Conservation (phyloP, 2,329 filamentous ascomycete species). For the Nemania sp. region DNA sequence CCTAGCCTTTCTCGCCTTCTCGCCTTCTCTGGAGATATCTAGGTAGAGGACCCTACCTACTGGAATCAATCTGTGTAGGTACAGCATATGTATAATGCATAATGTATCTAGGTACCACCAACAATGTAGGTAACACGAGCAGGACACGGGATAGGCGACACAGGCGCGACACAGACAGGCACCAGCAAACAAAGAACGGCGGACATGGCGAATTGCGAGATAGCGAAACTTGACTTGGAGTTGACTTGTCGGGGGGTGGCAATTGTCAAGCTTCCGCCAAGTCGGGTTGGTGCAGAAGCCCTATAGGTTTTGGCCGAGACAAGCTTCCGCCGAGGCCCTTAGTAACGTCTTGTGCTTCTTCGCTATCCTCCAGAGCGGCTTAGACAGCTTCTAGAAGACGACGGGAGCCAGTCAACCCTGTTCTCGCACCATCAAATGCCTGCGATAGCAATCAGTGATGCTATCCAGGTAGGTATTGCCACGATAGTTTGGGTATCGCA, state of each 20-base stretch:
- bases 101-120: background rate
- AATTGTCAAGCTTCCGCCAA: slow-evolving; percentile 40
- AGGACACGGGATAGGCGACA: background rate
- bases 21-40: too few relatives aligned
- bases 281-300: slow-evolving; percentile 33
- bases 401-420: background rate
- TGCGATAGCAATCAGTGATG: slow-evolving; percentile 4
- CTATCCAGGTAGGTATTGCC: too few relatives aligned
- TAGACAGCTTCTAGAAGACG: slow-evolving; percentile 1
- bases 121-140: background rate
- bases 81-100: background rate
- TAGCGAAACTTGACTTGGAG: too few relatives aligned
- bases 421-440: background rate
- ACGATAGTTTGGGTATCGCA: background rate
- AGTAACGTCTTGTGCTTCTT: background rate
- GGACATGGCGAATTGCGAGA: background rate
- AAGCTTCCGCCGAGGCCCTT: slow-evolving; percentile 34
- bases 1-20: background rate
- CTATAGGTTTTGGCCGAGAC: slow-evolving; percentile 13
- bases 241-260: slow-evolving; percentile 9
- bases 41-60: too few relatives aligned
- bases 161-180: background rate
- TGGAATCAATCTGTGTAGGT: too few relatives aligned
- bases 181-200: slow-evolving; percentile 2
- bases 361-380: background rate